Base-by-base conservation (phyloP, 352 stramenopile species). In the Phytopythium oedochilum region DNA sequence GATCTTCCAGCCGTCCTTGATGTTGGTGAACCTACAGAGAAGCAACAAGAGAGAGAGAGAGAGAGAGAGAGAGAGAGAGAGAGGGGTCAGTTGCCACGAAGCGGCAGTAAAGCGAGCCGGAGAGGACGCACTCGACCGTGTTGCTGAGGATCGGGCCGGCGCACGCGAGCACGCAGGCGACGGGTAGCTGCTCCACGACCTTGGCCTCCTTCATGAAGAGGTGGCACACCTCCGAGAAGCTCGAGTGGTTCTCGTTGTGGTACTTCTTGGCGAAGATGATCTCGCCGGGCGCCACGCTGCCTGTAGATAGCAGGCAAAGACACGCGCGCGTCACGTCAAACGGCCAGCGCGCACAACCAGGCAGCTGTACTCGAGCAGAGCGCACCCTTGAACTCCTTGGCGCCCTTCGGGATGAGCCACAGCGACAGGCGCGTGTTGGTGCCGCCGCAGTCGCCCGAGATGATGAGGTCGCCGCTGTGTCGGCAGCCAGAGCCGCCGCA, bases 361-460 rank as follows among this genome's bases (percentile, higher is more conserved):
- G n/a, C n/a, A n/a, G n/a, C n/a, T n/a, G 3, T 47, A 29, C 40
- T 29, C 40, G n/a, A 32, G 20, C 42, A 28, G 17, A 4, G 12
- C 64, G 39, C 58, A 83, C 73, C 76, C 28, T 66, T 83, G 59
- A 88, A 90, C 48, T 71, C 60, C 9, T 67, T 78, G 48, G 70
- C 66, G 48, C 68, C 78, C 25, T 76, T 67, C 26, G 81, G 84
- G 53, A 96, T 85, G 31, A 82, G 70, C 75, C 83, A 96, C 23
- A 97, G 74, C 71, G 88, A 88, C 54, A 99, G 83, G 18, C 97
- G 88, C 58, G 90, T 97, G 75, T 98, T 99, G 57, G 97, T 99
- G 60, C 97, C 97, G 60, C 97, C 97, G 59, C 98, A 97, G 76
- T 99, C 97, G 50, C 92, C 97, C 12, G 82, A 92, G 35, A 94